Evolutionary conservation across 306 rosid genomes (phyloP), one percentile per base, ranked within the genome.

Genomic region (Dryas alaskensis): DNA sequence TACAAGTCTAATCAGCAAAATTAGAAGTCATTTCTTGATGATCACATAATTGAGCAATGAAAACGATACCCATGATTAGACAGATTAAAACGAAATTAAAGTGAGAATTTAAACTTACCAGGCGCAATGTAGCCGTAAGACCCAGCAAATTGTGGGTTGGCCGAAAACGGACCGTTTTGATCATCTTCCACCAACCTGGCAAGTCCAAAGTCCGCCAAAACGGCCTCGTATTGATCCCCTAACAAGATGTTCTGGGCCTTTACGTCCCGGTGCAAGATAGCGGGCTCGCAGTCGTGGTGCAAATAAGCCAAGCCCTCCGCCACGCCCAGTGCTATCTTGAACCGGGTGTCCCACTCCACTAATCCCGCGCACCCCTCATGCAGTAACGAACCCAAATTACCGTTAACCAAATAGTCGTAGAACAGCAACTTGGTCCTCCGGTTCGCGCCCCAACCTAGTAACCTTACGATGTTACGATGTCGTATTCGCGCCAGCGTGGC

Each of bases 101-200:
- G 10, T 11, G 59, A 11, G 54, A 70, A 6, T 16, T 25, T 7
- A 42, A 53, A 63, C 84, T 76, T 61, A 89, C 98, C 99, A 0
- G 99, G 99, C 52, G 99, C 97, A 86, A 94, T 83, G 79, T 94
- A 94, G 83, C 99, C 99, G 74, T 88, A 94, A 17, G 99, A 92
- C 5, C 99, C 99, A 0, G 99, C 96, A 54, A 94, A 87, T 60
- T 91, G 92, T 4, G 93, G 97, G 73, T 83, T 84, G 13, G 85
- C 78, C 0, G 92, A 80, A 66, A 90, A 89, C 2, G 97, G 82
- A 69, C 82, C 78, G 37, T 62, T 80, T 2, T 46, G 72, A 67
- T 82, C 84, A 1, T 89, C 96, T 60, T 94, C 98, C 2, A 91
- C 89, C 75, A 91, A 74, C 22, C 92, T 81, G 10, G 98, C 98